A percentile compares a stretch with the other conserved stretches of the same genome.
Conservation (phyloP, 2,329 filamentous ascomycete genomes). For the Exophiala bonariae region DNA sequence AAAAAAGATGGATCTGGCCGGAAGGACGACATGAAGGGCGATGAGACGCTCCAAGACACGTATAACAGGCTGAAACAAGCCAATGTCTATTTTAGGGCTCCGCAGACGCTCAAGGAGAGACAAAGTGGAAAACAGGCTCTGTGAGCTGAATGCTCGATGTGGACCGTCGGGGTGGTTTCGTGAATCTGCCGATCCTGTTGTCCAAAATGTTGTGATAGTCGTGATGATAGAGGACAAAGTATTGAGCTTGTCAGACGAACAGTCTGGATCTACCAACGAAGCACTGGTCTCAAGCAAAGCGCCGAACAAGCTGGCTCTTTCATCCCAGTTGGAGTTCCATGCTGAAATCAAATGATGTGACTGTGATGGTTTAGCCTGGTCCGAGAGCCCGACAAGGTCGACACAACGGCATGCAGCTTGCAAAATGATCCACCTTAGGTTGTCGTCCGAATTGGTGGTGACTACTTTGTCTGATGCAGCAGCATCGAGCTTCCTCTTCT, state of each 20-base stretch:
- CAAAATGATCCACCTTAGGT: slow-evolving; percentile 11
- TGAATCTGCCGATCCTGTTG: slow-evolving; percentile 1
- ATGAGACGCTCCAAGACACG: slow-evolving; percentile 32
- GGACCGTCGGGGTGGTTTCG: slow-evolving; percentile 6
- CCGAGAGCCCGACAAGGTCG: slow-evolving; percentile 5
- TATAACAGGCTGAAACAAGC: background rate
- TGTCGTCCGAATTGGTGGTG: background rate
- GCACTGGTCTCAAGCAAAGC: slow-evolving; percentile 7
- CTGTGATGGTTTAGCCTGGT: background rate
- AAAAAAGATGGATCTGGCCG: slow-evolving; percentile 28
- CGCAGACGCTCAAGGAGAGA: slow-evolving; percentile 27
- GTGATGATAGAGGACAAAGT: slow-evolving; percentile 6
- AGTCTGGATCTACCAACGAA: background rate
- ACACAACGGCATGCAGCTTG: slow-evolving; percentile 17
- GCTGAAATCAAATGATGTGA: background rate
- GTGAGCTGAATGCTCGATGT: slow-evolving; percentile 18
- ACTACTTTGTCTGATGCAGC: background rate
- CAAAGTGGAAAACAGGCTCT: slow-evolving; percentile 32
- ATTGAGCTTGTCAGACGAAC: background rate
- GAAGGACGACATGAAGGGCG: slow-evolving; percentile 36
- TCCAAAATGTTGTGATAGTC: slow-evolving; percentile 10
- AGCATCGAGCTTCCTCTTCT: slow-evolving; percentile 20
- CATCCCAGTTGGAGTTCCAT: slow-evolving; percentile 7
- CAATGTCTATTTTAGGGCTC: background rate
- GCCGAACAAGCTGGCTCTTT: slow-evolving; percentile 15